Evolutionary conservation across 306 rosid genomes (phyloP).

Genomic region (Cicer arietinum): DNA sequence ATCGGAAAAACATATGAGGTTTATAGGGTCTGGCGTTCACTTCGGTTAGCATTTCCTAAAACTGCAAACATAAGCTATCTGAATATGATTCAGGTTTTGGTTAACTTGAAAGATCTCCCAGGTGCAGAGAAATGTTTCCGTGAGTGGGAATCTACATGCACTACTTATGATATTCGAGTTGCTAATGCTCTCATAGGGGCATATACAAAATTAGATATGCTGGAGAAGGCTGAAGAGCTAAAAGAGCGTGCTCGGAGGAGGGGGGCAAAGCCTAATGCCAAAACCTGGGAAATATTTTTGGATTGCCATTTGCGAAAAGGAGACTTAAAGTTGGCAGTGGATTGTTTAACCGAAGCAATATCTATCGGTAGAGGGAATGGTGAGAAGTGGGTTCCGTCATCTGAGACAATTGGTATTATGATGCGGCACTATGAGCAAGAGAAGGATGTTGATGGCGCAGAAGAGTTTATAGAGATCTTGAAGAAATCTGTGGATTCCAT

Average conservation of each 20-base stretch:
- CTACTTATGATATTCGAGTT: constrained; percentile 79
- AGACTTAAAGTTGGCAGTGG: constrained; percentile 67
- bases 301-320: constrained; percentile 64
- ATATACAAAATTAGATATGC: constrained; percentile 62
- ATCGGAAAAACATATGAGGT: constrained; percentile 71
- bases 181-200: constrained; percentile 76
- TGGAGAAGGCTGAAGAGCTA: constrained; percentile 79
- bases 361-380: constrained; percentile 74
- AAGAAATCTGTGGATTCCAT: constrained; percentile 62
- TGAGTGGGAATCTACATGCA: constrained; percentile 72
- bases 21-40: constrained; percentile 88
- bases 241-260: constrained; percentile 66
- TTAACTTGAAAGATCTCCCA: constrained; percentile 78
- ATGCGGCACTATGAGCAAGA: constrained; percentile 76
- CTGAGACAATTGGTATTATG: constrained; percentile 50
- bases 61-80: constrained; percentile 87
- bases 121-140: constrained; percentile 90
- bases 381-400: constrained; percentile 70
- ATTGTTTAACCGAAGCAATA: constrained; percentile 67
- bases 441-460: constrained; percentile 87
- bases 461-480: constrained; percentile 70
- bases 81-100: constrained; percentile 80
- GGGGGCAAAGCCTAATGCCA: constrained; percentile 81
- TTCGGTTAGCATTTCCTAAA: constrained; percentile 80
- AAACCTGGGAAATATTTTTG: constrained; percentile 81